Evolutionary conservation across 495 filamentous ascomycete species (phyloP), one percentile per base, ranked within the genome.

Genomic region (Cladorrhinum samala): DNA sequence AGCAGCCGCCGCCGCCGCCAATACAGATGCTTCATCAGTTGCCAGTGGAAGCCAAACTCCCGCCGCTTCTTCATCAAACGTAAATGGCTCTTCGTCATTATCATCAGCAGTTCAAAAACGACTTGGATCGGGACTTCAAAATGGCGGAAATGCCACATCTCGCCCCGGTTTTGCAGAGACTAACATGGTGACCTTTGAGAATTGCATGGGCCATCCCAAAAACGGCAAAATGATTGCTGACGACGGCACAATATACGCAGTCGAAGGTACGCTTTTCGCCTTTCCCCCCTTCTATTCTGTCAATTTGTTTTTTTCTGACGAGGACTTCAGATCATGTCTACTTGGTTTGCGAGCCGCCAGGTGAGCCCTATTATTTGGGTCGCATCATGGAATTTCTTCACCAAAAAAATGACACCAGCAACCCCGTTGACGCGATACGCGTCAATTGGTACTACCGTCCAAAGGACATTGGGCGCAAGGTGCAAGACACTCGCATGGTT

Each of bases 361-460:
- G 93, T 36, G 93, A 99, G 67, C 94, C 93, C 20, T 99, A 99
- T 71, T 99, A 99, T 67, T 73, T 99, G 53, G 91, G 87, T 43
- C 87, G 93, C 52, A 91, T 99, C 65, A 97, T 99, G 91, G 94
- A 97, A 68, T 96, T 96, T 63, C 73, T 95, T 49, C 89, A 94
- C 54, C 76, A 78, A 53, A 83, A 88, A 54, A 88, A 91, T 52
- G 79, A 91, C 66, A 70, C 74, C 20, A 73, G 74, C 20, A 79
- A 83, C 48, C 83, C 88, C 14, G 84, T 99, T 52, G 92, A 96
- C 66, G 80, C 89, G 19, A 67, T 99, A 61, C 83, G 90, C 53
- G 85, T 97, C 60, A 99, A 99, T 71, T 99, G 93, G 93, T 96
- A 90, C 70, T 97, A 97, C 67, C 82, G 93, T 14, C 92, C 94